A percentile compares a stretch with the other conserved stretches of the same genome.
Evolutionary conservation across 306 rosid species (phyloP).

Genomic region (Acacia acuminata): DNA sequence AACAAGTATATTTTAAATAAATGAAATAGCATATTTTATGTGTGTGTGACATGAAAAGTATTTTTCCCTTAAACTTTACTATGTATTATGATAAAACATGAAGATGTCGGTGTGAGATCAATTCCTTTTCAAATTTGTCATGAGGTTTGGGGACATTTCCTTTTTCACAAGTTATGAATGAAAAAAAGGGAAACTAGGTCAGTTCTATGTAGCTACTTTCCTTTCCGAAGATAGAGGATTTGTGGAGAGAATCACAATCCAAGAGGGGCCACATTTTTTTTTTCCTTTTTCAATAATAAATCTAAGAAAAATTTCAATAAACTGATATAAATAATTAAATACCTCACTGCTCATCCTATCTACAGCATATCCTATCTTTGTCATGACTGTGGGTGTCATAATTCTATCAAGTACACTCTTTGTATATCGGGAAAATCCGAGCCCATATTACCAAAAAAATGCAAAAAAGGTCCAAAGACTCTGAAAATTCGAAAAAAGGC

Average conservation of each 20-base stretch:
- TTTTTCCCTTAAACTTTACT: neutral
- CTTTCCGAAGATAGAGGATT: neutral
- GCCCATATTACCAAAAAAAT: too few relatives aligned
- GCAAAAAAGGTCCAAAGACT: too few relatives aligned
- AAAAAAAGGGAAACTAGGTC: neutral
- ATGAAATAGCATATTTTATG: too few relatives aligned
- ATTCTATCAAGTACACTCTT: too few relatives aligned
- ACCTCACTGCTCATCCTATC: too few relatives aligned
- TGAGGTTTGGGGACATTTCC: neutral
- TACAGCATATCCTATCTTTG: too few relatives aligned
- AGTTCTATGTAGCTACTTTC: neutral
- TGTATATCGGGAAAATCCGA: too few relatives aligned
- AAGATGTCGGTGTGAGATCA: neutral
- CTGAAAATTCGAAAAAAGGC: too few relatives aligned
- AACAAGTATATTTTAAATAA: neutral
- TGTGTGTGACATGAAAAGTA: too few relatives aligned
- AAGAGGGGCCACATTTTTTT: neutral
- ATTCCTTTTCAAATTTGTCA: neutral
- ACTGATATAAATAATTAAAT: too few relatives aligned
- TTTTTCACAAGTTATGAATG: neutral
- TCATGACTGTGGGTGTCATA: too few relatives aligned
- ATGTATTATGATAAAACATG: too few relatives aligned
- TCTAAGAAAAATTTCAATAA: neutral
- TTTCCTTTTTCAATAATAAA: neutral
- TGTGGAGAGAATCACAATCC: neutral